phyloP scores from a whole-genome alignment of 306 rosid genomes.

The Alnus glutinosa region DNA sequence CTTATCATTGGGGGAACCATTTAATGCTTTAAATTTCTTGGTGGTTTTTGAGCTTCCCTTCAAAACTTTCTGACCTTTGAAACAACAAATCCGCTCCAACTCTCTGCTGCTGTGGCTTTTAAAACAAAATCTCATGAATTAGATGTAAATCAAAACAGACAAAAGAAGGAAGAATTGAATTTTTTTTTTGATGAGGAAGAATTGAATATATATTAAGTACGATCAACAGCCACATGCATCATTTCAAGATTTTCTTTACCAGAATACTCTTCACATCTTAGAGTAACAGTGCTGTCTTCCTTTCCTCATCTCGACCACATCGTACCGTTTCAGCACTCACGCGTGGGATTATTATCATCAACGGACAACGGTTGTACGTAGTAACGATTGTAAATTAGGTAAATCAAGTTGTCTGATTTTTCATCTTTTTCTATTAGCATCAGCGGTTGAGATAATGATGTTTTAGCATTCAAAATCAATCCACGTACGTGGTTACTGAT shows the following conservation, averaged over 20 bases:
- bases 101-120: constrained; percentile 35
- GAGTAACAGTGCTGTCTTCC: too few species aligned
- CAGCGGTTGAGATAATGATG: too few species aligned
- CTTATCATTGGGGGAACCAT: constrained; percentile 58
- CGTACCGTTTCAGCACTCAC: too few species aligned
- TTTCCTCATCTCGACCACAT: too few species aligned
- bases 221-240: neutral
- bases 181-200: too few species aligned
- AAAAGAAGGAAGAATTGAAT: neutral
- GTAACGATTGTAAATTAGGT: too few species aligned
- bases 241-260: neutral
- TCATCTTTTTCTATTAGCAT: too few species aligned
- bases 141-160: constrained; percentile 16
- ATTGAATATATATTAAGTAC: neutral
- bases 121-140: constrained; percentile 20
- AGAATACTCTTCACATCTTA: neutral
- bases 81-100: constrained; percentile 36
- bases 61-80: constrained; percentile 46
- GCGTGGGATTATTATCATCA: too few species aligned
- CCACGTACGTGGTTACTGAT: too few species aligned
- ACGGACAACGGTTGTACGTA: too few species aligned
- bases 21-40: neutral
- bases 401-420: too few species aligned
- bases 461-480: too few species aligned
- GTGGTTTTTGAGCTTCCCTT: constrained; percentile 24